phyloP scores from a whole-genome alignment of 2,329 filamentous ascomycete species.

The Helotiales sp. region DNA sequence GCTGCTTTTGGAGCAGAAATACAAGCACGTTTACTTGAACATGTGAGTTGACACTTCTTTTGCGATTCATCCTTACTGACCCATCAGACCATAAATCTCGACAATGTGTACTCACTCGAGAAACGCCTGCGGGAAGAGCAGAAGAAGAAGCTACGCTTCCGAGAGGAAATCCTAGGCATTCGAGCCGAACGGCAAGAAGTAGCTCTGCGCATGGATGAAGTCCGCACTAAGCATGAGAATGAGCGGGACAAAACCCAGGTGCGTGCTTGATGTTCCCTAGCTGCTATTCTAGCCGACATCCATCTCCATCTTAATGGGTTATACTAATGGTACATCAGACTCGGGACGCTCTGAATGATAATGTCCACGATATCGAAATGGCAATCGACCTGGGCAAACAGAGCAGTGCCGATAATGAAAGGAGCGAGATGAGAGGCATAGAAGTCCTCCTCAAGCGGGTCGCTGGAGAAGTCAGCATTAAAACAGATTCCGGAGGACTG shows the following conservation, averaged over 20 bases:
- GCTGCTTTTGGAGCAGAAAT: slow-evolving; percentile 61
- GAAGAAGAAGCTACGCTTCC: slow-evolving; percentile 54
- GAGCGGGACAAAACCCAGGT: slow-evolving; percentile 54
- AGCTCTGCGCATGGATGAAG: slow-evolving; percentile 60
- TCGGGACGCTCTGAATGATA: slow-evolving; percentile 51
- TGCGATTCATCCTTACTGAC: slow-evolving; percentile 14
- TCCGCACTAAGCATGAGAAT: slow-evolving; percentile 59
- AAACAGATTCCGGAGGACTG: slow-evolving; percentile 50
- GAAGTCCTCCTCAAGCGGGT: slow-evolving; percentile 58
- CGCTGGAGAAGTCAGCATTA: slow-evolving; percentile 52
- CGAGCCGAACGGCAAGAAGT: slow-evolving; percentile 62
- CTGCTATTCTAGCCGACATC: background rate
- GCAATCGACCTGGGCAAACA: slow-evolving; percentile 52
- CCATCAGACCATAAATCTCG: slow-evolving; percentile 56
- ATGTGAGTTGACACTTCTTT: slow-evolving; percentile 47
- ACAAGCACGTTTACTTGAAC: slow-evolving; percentile 54
- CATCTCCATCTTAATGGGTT: background rate
- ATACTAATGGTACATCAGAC: slow-evolving; percentile 37
- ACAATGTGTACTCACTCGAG: slow-evolving; percentile 56
- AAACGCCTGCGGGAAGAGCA: slow-evolving; percentile 58
- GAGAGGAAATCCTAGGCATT: slow-evolving; percentile 60
- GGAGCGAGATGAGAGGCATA: slow-evolving; percentile 54
- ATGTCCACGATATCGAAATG: slow-evolving; percentile 63
- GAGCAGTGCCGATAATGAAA: slow-evolving; percentile 48
- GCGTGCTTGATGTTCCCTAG: slow-evolving; percentile 25